Evolutionary conservation across 2,329 filamentous ascomycete genomes (phyloP).

Genomic region (Rasamsonia emersonii): DNA sequence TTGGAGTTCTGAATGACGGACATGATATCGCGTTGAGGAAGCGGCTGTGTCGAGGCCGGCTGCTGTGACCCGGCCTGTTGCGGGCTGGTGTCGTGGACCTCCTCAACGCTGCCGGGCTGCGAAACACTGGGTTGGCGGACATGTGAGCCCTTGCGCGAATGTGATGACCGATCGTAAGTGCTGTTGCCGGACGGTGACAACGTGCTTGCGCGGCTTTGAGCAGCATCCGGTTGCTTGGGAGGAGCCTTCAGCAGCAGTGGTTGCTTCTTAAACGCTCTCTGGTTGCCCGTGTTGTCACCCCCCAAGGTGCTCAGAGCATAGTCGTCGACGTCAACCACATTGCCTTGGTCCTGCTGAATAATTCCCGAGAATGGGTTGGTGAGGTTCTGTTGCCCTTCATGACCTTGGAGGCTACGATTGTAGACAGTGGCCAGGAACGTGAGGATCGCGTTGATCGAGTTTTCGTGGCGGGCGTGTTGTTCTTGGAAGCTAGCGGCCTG

Average conservation of each 20-base stretch:
- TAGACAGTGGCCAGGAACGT: conserved; percentile 97
- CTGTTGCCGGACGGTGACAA: conserved; percentile 23
- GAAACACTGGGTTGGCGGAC: conserved; percentile 22
- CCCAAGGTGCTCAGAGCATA: conserved; percentile 28
- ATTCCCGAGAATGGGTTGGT: conserved; percentile 75
- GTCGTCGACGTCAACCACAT: conserved; percentile 55
- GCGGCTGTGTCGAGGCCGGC: conserved; percentile 14
- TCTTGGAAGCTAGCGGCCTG: conserved; percentile 84
- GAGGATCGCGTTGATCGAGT: conserved; percentile 96
- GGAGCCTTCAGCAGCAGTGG: conserved; percentile 40
- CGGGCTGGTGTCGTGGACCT: conserved; percentile 34
- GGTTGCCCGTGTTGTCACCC: conserved; percentile 23
- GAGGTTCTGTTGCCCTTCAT: conserved; percentile 65
- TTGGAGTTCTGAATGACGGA: conserved; percentile 41
- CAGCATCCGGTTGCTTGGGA: conserved; percentile 16
- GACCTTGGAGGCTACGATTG: conserved; percentile 81
- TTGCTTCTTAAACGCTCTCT: conserved; percentile 38
- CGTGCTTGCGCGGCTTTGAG: conserved; percentile 24
- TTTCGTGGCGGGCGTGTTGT: conserved; percentile 92
- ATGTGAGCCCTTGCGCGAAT: conserved; percentile 18
- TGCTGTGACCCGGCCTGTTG: conserved; percentile 14
- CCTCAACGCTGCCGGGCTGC: conserved; percentile 32
- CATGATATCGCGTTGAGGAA: conserved; percentile 39
- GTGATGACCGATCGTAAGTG: conserved; percentile 21
- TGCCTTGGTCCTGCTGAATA: conserved; percentile 56